Evolutionary conservation across 2,329 filamentous ascomycete genomes (phyloP), one percentile per base, ranked within the genome.

Genomic region (Trichoderma harzianum): DNA sequence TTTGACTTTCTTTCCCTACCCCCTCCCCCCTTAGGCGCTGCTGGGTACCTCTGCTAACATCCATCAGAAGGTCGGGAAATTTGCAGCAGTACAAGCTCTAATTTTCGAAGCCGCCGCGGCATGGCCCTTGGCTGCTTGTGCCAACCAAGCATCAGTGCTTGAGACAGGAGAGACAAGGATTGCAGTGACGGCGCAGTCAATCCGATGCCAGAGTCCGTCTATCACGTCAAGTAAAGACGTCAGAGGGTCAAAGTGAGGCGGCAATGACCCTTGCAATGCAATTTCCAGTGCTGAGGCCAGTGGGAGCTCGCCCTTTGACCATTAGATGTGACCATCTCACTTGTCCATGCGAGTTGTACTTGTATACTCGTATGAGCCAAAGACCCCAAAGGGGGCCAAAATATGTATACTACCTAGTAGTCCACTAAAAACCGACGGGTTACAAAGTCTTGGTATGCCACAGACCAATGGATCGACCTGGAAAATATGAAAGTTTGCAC

Each of bases 201-300:
- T 64, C 43, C 57, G 34, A 62, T 62, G 57, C 32, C 47, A 67
- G 10, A 62, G 53, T 30, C 69, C 32, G 69, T 66, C 62, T 11
- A 67, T 71, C 61, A 71, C 62, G 62, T 39, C 66, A 51, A 43
- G 62, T 16, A 57, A 69, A 58, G 36, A 69, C 66, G 66, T 70
- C 68, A 63, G 68, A 63, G 30, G 47, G 47, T n/a, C 28, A 28
- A 63, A 21, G 32, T 57, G 58, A 63, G 68, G 60, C 58, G 58
- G 36, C 39, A 30, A 14, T 26, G 12, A 51, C 47, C 67, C 60
- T 63, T 63, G 68, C 66, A 51, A 43, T 36, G 66, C 66, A 62
- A 69, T 69, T 69, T 69, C 63, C 66, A 69, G 63, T 24, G 43
- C 32, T 30, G 26, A 51, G n/a, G 36, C 51, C 66, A 60, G 65